Percentiles rank a stretch among this genome's conserved stretches.
phyloP scores from a whole-genome alignment of 2,329 filamentous ascomycete genomes.

The Lasiodiplodia hormozganensis region DNA sequence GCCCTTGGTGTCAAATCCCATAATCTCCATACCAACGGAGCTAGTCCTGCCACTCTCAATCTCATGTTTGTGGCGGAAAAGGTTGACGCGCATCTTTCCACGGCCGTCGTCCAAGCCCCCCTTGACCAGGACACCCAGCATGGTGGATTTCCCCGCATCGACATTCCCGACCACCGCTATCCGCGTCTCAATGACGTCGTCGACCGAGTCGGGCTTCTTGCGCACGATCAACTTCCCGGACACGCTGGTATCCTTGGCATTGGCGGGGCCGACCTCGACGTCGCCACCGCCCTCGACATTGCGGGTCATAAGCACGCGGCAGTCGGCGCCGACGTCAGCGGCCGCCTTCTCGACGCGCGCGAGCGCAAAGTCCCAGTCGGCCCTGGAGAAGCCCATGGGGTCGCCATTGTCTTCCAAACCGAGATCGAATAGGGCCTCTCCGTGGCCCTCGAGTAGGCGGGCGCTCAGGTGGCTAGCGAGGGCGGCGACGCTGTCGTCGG shows the following conservation, averaged over 20 bases:
- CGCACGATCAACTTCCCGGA: slow-evolving; percentile 89
- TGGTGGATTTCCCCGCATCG: slow-evolving; percentile 95
- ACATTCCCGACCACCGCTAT: slow-evolving; percentile 98
- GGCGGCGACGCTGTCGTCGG: slow-evolving; percentile 66
- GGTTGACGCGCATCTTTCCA: slow-evolving; percentile 90
- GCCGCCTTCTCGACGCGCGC: slow-evolving; percentile 70
- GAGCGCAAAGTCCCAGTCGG: slow-evolving; percentile 78
- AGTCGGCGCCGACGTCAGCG: slow-evolving; percentile 72
- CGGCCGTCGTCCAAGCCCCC: slow-evolving; percentile 93
- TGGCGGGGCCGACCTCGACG: slow-evolving; percentile 70
- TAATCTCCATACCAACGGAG: slow-evolving; percentile 98
- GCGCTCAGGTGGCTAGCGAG: slow-evolving; percentile 71
- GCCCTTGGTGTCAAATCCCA: slow-evolving; percentile 91
- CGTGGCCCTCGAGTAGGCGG: slow-evolving; percentile 81
- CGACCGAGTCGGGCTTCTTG: slow-evolving; percentile 73
- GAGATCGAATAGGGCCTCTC: slow-evolving; percentile 89
- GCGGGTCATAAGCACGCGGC: slow-evolving; percentile 83
- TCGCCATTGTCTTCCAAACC: slow-evolving; percentile 91
- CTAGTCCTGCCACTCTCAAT: slow-evolving; percentile 94
- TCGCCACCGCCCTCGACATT: slow-evolving; percentile 80
- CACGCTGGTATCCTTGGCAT: slow-evolving; percentile 73
- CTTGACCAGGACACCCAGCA: slow-evolving; percentile 94
- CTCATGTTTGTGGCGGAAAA: slow-evolving; percentile 98
- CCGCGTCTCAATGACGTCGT: slow-evolving; percentile 92
- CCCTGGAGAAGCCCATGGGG: slow-evolving; percentile 75